Evolutionary conservation across 2,329 filamentous ascomycete species (phyloP).

Genomic region (Ophiostoma sp.): DNA sequence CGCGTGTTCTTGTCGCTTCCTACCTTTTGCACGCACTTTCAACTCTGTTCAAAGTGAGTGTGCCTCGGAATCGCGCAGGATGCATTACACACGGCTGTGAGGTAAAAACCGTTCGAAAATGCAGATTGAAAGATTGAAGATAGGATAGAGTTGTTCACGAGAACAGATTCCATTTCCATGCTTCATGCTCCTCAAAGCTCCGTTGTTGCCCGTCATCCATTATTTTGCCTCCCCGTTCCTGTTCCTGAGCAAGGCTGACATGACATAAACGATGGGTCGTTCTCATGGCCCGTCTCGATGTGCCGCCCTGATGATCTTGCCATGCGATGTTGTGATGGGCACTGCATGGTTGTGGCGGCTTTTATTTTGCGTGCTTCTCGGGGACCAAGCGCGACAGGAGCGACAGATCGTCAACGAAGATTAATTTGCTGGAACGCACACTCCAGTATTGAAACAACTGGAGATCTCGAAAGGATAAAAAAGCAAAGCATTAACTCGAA

Average conservation of each 20-base stretch:
- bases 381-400: conserved; percentile 5
- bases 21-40: not conserved
- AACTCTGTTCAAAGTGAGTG: not conserved
- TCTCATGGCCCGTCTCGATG: not conserved
- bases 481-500: not conserved
- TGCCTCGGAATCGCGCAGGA: not conserved
- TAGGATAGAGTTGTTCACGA: not conserved
- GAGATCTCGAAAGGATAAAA: not conserved
- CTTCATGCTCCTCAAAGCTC: not conserved
- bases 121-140: not conserved
- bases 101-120: not conserved
- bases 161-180: not conserved
- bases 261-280: not conserved
- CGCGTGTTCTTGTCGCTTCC: not conserved
- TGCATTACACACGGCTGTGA: conserved; percentile 15
- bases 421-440: not conserved
- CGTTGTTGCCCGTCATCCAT: not conserved
- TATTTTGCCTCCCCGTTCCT: not conserved
- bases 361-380: not conserved
- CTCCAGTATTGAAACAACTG: not conserved
- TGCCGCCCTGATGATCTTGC: not conserved
- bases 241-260: conserved; percentile 5
- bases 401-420: conserved; percentile 11
- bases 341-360: conserved; percentile 12
- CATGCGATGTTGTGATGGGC: conserved; percentile 10